Evolutionary conservation across 805 yeast species (phyloP).

Genomic region (Cyberlindnera japonica): DNA sequence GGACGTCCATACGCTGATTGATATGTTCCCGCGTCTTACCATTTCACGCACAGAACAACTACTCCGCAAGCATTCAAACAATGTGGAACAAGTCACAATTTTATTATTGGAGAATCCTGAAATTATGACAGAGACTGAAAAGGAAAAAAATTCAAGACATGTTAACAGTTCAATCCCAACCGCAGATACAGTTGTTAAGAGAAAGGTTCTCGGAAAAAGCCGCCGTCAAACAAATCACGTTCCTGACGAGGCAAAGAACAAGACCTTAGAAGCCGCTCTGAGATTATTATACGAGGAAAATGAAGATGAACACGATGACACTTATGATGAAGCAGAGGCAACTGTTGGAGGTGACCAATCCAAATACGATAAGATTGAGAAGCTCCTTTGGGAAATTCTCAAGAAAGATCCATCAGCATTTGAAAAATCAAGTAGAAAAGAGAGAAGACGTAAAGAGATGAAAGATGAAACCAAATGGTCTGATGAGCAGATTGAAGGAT

Average conservation of each 20-base stretch:
- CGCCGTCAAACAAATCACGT: conserved; percentile 21
- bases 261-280: conserved; percentile 57
- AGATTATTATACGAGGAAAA: conserved; percentile 65
- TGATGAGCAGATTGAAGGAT: conserved; percentile 90
- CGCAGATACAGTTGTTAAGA: conserved; percentile 15
- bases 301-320: conserved; percentile 85
- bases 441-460: conserved; percentile 48
- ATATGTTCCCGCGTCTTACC: conserved; percentile 64
- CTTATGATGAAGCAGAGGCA: conserved; percentile 52
- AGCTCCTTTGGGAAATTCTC: conserved; percentile 51
- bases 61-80: conserved; percentile 41
- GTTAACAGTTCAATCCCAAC: conserved; percentile 18
- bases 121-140: conserved; percentile 27
- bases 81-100: conserved; percentile 57
- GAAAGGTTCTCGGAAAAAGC: conserved; percentile 18
- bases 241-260: conserved; percentile 50
- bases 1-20: conserved; percentile 37
- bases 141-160: conserved; percentile 11
- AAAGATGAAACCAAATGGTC: conserved; percentile 61
- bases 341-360: conserved; percentile 21
- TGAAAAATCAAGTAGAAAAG: conserved; percentile 46
- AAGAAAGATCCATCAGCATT: conserved; percentile 49
- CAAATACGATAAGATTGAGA: conserved; percentile 43
- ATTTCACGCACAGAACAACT: conserved; percentile 45
- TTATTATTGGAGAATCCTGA: conserved; percentile 60